Percentiles rank a stretch among this genome's conserved stretches.
Conservation (phyloP, 495 filamentous ascomycete genomes). For the Hapsidospora chrysogenum region DNA sequence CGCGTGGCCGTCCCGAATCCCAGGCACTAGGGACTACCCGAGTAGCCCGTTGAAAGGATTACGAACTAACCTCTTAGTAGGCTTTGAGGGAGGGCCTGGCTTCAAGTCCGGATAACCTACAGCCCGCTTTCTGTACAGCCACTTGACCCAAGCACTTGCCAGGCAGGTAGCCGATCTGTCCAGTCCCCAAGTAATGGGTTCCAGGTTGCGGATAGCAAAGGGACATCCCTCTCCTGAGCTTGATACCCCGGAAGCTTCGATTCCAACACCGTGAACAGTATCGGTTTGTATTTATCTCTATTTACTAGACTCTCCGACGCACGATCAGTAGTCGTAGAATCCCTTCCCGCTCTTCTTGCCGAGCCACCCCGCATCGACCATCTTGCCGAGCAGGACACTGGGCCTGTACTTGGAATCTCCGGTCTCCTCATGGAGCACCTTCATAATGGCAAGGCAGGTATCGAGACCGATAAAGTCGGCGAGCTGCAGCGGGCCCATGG, state of each 20-base stretch:
- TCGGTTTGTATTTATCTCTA: not conserved
- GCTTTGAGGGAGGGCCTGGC: too few relatives aligned
- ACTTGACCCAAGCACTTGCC: too few relatives aligned
- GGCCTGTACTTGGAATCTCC: constrained; percentile 93
- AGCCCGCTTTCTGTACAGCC: too few relatives aligned
- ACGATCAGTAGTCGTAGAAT: constrained; percentile 72
- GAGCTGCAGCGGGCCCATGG: constrained; percentile 88
- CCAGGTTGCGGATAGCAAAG: too few relatives aligned
- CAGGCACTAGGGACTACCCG: too few relatives aligned
- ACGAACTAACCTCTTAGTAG: too few relatives aligned
- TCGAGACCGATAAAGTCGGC: constrained; percentile 97
- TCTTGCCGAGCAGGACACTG: constrained; percentile 67
- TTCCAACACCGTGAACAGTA: not conserved
- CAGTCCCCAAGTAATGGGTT: too few relatives aligned
- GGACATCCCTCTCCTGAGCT: too few relatives aligned
- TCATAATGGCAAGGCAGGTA: constrained; percentile 95
- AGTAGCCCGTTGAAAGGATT: too few relatives aligned
- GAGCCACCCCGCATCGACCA: constrained; percentile 97
- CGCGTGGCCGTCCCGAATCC: too few relatives aligned
- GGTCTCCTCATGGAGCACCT: constrained; percentile 78
- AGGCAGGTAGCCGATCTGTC: too few relatives aligned
- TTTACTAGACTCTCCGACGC: constrained; percentile 1
- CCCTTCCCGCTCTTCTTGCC: constrained; percentile 96
- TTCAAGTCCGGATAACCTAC: too few relatives aligned
- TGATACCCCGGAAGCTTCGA: not conserved